phyloP scores from a whole-genome alignment of 75 land plant species.

The Cunninghamia lanceolata region DNA sequence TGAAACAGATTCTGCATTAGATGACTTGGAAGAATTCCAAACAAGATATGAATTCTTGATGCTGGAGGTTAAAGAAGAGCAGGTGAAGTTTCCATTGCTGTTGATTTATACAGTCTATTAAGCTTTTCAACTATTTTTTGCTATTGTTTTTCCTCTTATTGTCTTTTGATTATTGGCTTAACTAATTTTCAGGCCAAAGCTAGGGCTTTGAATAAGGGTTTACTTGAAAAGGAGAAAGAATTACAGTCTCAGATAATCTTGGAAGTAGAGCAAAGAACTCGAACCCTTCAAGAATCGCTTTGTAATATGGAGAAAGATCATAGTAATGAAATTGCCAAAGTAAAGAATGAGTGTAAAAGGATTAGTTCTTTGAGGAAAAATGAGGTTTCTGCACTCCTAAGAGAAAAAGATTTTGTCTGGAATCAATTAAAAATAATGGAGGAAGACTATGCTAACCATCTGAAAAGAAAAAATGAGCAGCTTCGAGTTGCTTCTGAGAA shows the following conservation, averaged over 20 bases:
- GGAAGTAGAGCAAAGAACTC: slow-evolving; percentile 1
- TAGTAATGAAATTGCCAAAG: slow-evolving; percentile 27
- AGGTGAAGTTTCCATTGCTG: slow-evolving; percentile 17
- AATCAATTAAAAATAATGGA: slow-evolving; percentile 69
- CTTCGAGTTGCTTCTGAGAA: slow-evolving; percentile 32
- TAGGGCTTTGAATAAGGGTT: neutral
- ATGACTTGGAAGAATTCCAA: slow-evolving; percentile 30
- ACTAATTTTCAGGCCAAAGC: neutral
- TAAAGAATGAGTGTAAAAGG: slow-evolving; percentile 31
- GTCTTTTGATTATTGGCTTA: neutral
- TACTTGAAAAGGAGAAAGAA: slow-evolving; percentile 1
- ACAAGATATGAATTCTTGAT: slow-evolving; percentile 17
- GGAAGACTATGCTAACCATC: slow-evolving; percentile 24
- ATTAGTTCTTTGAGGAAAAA: slow-evolving; percentile 29
- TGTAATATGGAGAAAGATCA: slow-evolving; percentile 6
- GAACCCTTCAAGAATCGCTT: neutral
- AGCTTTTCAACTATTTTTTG: neutral
- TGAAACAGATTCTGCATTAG: slow-evolving; percentile 25
- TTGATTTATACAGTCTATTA: neutral
- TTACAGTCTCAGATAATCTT: neutral
- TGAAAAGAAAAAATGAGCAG: slow-evolving; percentile 32
- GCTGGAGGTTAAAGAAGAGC: slow-evolving; percentile 18
- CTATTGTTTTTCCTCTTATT: slow-evolving; percentile 3
- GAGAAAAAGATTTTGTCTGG: slow-evolving; percentile 74
- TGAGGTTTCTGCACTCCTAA: slow-evolving; percentile 57